These are phyloP conservation scores for Nothomitra cinnamomea DNA, from an alignment of 2,329 filamentous ascomycete species.

Conservation along the genomic window DNA sequence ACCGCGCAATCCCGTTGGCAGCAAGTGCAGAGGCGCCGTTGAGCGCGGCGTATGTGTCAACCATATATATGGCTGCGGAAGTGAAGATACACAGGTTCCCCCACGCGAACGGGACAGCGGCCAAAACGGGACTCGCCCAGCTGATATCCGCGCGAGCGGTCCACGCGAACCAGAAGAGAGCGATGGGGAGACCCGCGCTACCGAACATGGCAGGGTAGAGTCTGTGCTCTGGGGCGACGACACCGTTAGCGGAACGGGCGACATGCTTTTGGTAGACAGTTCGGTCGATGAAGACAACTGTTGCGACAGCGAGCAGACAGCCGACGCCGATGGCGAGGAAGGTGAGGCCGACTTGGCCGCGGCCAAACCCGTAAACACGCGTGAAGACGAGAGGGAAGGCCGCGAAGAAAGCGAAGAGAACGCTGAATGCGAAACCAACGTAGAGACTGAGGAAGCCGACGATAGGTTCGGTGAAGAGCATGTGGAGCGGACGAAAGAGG, in stretches of 20 bases:
- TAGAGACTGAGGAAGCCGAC: slow-evolving; percentile 12
- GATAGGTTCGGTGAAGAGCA: slow-evolving; percentile 16
- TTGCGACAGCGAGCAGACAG: slow-evolving; percentile 11
- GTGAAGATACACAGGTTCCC: slow-evolving; percentile 29
- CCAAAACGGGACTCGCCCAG: background rate
- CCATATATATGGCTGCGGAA: slow-evolving; percentile 27
- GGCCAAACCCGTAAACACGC: slow-evolving; percentile 11
- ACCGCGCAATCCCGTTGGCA: slow-evolving; percentile 41
- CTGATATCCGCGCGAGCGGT: slow-evolving; percentile 1
- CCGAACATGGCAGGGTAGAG: slow-evolving; percentile 43
- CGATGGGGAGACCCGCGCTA: slow-evolving; percentile 33
- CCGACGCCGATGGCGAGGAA: slow-evolving; percentile 13
- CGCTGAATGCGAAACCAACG: slow-evolving; percentile 13
- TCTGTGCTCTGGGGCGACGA: slow-evolving; percentile 36
- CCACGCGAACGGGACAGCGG: slow-evolving; percentile 1
- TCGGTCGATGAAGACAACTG: slow-evolving; percentile 12
- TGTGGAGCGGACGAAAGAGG: slow-evolving; percentile 11
- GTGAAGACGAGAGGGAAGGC: slow-evolving; percentile 13
- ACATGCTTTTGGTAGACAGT: slow-evolving; percentile 21
- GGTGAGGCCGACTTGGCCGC: slow-evolving; percentile 12
- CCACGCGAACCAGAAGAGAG: slow-evolving; percentile 18
- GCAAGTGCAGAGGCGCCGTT: slow-evolving; percentile 41
- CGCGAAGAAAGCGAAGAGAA: slow-evolving; percentile 14
- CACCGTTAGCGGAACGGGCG: slow-evolving; percentile 12
- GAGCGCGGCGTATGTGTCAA: slow-evolving; percentile 37